Conservation (phyloP, 257 asterid species). For the Hygrophila difformis region DNA sequence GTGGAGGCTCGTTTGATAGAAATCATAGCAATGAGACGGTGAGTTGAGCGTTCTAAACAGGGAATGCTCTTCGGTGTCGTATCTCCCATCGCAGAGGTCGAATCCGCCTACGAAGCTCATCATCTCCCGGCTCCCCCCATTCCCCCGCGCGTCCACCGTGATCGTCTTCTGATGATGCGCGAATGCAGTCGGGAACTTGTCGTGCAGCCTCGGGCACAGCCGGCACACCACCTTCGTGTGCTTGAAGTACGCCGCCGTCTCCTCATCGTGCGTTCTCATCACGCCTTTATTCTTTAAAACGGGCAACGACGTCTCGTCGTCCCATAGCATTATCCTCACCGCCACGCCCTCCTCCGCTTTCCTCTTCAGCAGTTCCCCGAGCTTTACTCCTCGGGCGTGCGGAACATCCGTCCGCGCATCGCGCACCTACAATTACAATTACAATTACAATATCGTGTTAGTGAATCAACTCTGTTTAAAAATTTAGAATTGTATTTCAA, state of each 20-base stretch:
- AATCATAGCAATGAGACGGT: constrained; percentile 69
- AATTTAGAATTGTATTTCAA: no score
- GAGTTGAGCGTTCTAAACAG: constrained; percentile 64
- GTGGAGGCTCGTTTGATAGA: constrained; percentile 70
- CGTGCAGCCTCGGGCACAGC: constrained; percentile 63
- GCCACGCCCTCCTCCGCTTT: constrained; percentile 89
- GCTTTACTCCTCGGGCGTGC: constrained; percentile 71
- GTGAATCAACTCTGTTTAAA: no score
- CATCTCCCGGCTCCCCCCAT: constrained; percentile 55
- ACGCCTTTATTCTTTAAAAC: constrained; percentile 72
- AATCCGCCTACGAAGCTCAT: constrained; percentile 74
- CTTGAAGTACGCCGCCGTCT: constrained; percentile 58
- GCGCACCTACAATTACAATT: constrained; percentile 57
- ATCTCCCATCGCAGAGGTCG: constrained; percentile 89
- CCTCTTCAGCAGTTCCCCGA: constrained; percentile 62
- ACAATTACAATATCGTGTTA: no score
- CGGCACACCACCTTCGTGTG: constrained; percentile 64
- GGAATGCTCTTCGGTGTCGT: constrained; percentile 77
- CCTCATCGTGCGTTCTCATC: constrained; percentile 84
- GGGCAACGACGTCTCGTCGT: constrained; percentile 80
- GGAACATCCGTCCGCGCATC: constrained; percentile 51
- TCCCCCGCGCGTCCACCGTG: constrained; percentile 38
- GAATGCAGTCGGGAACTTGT: constrained; percentile 64
- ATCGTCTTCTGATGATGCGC: constrained; percentile 85
- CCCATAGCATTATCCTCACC: constrained; percentile 75